Evolutionary conservation across 306 rosid genomes (phyloP).

Genomic region (Hylodesmum podocarpum): DNA sequence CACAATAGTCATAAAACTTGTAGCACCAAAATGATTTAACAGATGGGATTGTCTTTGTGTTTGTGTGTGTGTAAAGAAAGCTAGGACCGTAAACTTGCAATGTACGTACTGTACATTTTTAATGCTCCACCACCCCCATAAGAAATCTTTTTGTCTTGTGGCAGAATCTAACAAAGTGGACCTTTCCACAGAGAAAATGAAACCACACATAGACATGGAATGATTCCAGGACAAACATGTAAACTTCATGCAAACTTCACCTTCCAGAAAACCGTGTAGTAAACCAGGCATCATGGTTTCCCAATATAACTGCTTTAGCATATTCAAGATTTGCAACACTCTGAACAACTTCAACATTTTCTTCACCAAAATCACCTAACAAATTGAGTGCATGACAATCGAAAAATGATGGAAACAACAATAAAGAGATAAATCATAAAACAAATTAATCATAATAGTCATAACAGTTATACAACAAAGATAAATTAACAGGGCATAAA

Average conservation of each 20-base stretch:
- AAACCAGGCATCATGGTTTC: conserved; percentile 94
- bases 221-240: conserved; percentile 13
- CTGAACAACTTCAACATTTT: conserved; percentile 78
- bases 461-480: neutral
- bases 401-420: neutral
- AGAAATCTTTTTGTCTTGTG: neutral
- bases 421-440: neutral
- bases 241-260: conserved; percentile 53
- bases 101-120: neutral
- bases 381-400: conserved; percentile 20
- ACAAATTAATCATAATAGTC: conserved; percentile 24
- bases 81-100: too few relatives aligned
- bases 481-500: neutral
- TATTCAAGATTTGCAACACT: conserved; percentile 67
- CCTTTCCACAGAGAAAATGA: conserved; percentile 8
- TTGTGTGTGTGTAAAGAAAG: neutral
- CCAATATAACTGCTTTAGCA: conserved; percentile 84
- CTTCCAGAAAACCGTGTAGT: conserved; percentile 70
- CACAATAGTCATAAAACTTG: neutral
- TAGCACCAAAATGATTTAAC: neutral
- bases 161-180: conserved; percentile 5
- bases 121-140: too few relatives aligned
- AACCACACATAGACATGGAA: neutral
- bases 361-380: conserved; percentile 94
- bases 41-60: neutral